phyloP scores from a whole-genome alignment of 148 eudicot genomes.

The Amaranthus palmeri region DNA sequence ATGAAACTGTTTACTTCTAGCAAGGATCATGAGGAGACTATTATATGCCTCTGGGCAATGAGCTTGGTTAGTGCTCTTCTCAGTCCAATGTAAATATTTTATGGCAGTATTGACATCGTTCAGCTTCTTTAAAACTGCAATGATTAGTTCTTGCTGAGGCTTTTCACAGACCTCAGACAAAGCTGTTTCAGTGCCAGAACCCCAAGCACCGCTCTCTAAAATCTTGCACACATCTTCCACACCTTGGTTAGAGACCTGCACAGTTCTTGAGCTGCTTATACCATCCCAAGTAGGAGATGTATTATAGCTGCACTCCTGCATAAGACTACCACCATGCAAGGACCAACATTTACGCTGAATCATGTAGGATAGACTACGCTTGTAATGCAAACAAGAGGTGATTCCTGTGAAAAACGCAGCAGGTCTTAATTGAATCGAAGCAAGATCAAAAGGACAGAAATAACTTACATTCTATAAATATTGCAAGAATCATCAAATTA shows the following conservation, averaged over 20 bases:
- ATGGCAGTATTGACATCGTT: conserved; percentile 59
- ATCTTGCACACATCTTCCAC: conserved; percentile 60
- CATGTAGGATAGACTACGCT: conserved; percentile 15
- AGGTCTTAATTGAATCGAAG: not conserved
- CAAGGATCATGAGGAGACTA: conserved; percentile 75
- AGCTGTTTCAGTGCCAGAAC: conserved; percentile 57
- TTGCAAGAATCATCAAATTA: too few species aligned
- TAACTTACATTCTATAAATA: not conserved
- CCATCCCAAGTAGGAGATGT: conserved; percentile 22
- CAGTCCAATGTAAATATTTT: conserved; percentile 78
- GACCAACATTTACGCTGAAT: conserved; percentile 30
- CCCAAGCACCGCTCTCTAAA: conserved; percentile 71
- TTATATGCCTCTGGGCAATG: conserved; percentile 82
- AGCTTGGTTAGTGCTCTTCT: conserved; percentile 46
- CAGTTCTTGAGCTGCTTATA: conserved; percentile 26
- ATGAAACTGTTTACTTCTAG: conserved; percentile 47
- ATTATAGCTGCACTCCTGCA: conserved; percentile 18
- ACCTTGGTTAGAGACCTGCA: conserved; percentile 30
- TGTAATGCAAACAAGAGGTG: conserved; percentile 19
- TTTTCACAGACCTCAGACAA: conserved; percentile 37
- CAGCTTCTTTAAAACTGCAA: conserved; percentile 64
- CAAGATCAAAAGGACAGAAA: not conserved
- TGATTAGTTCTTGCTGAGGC: conserved; percentile 46
- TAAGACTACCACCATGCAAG: conserved; percentile 31
- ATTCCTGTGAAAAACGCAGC: conserved; percentile 19